These are phyloP conservation scores for Septoria petroselini DNA, from an alignment of 2,329 filamentous ascomycete genomes.

Conservation along the genomic window DNA sequence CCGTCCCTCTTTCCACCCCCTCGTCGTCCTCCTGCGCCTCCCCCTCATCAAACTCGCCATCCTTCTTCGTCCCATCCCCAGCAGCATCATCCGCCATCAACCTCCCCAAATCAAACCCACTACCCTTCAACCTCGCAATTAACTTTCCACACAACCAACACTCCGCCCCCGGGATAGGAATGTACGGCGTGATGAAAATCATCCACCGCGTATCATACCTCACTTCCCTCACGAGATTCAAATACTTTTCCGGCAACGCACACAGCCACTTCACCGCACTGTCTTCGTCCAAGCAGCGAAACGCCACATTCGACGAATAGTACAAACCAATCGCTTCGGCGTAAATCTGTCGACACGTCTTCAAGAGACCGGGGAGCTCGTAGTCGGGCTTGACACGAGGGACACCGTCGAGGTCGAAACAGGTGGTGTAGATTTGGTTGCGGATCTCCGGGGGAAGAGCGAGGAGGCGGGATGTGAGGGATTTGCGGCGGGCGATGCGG, in stretches of 20 bases:
- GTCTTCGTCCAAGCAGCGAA: slow-evolving; percentile 25
- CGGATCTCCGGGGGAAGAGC: slow-evolving; percentile 24
- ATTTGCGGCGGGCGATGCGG: background rate
- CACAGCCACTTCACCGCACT: slow-evolving; percentile 19
- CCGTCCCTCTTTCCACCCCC: slow-evolving; percentile 4
- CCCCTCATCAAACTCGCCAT: slow-evolving; percentile 8
- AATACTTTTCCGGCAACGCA: slow-evolving; percentile 7
- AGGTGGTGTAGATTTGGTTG: slow-evolving; percentile 22
- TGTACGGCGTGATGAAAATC: slow-evolving; percentile 21
- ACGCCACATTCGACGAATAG: slow-evolving; percentile 13
- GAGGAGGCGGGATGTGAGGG: slow-evolving; percentile 11
- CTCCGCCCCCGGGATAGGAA: slow-evolving; percentile 22
- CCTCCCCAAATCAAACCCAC: slow-evolving; percentile 12
- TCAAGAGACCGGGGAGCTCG: slow-evolving; percentile 19
- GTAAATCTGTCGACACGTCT: slow-evolving; percentile 17
- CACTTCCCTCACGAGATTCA: slow-evolving; percentile 16
- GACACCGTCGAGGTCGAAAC: slow-evolving; percentile 10
- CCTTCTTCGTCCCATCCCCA: background rate
- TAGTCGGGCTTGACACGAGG: slow-evolving; percentile 23
- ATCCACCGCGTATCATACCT: slow-evolving; percentile 26
- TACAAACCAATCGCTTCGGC: slow-evolving; percentile 20
- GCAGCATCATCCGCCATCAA: background rate
- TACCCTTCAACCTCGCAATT: slow-evolving; percentile 14
- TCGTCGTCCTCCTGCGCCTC: background rate
- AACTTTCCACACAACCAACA: slow-evolving; percentile 16